Percentiles rank a stretch among this genome's conserved stretches.
These are phyloP conservation scores for Fusarium siculi DNA, from an alignment of 2,329 filamentous ascomycete species.

Conservation along the genomic window DNA sequence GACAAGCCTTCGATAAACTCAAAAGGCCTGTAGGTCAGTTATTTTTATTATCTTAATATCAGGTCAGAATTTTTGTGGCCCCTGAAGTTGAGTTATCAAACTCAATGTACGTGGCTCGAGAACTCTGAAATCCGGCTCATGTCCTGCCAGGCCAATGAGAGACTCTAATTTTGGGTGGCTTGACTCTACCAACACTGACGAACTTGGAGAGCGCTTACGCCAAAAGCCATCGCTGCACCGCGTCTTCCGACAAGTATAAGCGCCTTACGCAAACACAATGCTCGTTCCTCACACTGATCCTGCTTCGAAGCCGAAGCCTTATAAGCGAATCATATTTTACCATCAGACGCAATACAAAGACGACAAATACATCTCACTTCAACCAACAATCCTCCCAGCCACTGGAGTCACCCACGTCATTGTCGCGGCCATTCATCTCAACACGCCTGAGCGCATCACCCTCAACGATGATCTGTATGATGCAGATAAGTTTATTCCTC, in stretches of 20 bases:
- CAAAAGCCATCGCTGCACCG: neutral
- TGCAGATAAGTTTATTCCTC: constrained; percentile 69
- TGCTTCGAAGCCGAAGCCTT: neutral
- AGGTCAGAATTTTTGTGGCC: no score
- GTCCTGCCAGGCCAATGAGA: neutral
- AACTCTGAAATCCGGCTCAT: neutral
- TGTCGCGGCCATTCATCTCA: constrained; percentile 83
- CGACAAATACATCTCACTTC: constrained; percentile 59
- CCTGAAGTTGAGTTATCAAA: neutral
- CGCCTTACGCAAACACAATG: constrained; percentile 1
- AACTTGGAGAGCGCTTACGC: neutral
- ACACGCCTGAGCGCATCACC: constrained; percentile 71
- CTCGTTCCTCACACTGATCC: constrained; percentile 1
- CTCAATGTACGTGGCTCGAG: neutral
- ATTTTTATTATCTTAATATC: no score
- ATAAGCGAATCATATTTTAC: constrained; percentile 58
- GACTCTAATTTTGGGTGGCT: neutral
- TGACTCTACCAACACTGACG: neutral
- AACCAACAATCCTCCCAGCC: constrained; percentile 56
- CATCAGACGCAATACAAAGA: constrained; percentile 59
- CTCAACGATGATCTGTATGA: constrained; percentile 81
- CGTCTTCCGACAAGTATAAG: constrained; percentile 4
- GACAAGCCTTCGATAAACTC: neutral
- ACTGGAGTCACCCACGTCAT: constrained; percentile 78
- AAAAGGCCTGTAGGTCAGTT: no score